Conservation (phyloP, 768 basidiomycete species). For the Phanerochaete sordida region DNA sequence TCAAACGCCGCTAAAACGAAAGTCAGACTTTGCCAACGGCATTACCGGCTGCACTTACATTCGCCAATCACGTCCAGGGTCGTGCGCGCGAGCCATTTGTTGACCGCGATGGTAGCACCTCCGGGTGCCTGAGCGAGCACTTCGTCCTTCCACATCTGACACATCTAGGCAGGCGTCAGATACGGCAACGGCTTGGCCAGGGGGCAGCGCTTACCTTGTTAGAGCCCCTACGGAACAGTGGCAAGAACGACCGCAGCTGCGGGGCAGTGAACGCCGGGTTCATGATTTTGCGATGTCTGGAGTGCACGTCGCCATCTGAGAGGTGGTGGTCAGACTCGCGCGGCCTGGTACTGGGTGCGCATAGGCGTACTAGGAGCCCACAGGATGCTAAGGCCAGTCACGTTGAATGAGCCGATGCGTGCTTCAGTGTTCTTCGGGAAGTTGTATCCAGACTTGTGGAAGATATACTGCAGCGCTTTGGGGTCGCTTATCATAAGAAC, state of each 20-base stretch:
- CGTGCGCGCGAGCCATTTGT: conserved; percentile 35
- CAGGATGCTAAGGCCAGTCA: conserved; percentile 9
- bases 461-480: conserved; percentile 11
- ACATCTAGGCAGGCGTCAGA: background rate
- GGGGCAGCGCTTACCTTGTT: conserved; percentile 7
- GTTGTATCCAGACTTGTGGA: conserved; percentile 14
- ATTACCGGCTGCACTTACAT: conserved; percentile 23
- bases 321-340: too few relatives aligned
- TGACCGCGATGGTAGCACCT: conserved; percentile 9
- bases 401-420: background rate
- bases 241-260: conserved; percentile 23
- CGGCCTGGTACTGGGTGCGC: too few relatives aligned
- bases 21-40: background rate
- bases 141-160: conserved; percentile 13
- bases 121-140: conserved; percentile 40
- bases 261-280: conserved; percentile 29
- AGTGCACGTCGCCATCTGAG: conserved; percentile 22
- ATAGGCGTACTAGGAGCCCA: conserved; percentile 3
- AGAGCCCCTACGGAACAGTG: conserved; percentile 23
- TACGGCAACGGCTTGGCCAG: too few relatives aligned
- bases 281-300: conserved; percentile 32
- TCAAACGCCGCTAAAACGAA: background rate
- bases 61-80: conserved; percentile 38
- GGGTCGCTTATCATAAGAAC: conserved; percentile 2
- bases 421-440: conserved; percentile 10